Percentiles rank a stretch among this genome's conserved stretches.
Conservation (phyloP, 2,329 filamentous ascomycete species). For the Microthyrium microscopicum region DNA sequence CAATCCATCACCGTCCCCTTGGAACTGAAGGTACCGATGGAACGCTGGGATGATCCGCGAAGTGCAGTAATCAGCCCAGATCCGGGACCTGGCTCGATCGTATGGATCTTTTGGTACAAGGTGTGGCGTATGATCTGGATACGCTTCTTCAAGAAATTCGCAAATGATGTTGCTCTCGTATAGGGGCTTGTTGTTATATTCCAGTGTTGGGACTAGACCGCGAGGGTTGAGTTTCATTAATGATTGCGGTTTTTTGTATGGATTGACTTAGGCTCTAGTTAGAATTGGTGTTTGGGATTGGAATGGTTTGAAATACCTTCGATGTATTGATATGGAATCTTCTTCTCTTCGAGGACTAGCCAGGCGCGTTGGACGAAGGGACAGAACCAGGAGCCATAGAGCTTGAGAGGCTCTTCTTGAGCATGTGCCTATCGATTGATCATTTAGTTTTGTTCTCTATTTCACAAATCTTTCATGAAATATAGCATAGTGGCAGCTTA, state of each 20-base stretch:
- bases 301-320: conserved; percentile 9
- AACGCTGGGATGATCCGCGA: conserved; percentile 51
- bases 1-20: conserved; percentile 23
- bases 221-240: conserved; percentile 58
- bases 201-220: conserved; percentile 57
- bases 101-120: conserved; percentile 48
- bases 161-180: conserved; percentile 59
- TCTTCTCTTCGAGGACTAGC: conserved; percentile 58
- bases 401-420: conserved; percentile 37
- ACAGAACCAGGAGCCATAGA: conserved; percentile 64
- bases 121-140: conserved; percentile 30
- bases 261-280: conserved; percentile 57
- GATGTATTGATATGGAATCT: conserved; percentile 53
- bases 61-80: conserved; percentile 61
- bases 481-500: conserved; percentile 4
- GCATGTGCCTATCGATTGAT: conserved; percentile 16
- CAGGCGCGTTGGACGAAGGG: conserved; percentile 52
- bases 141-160: conserved; percentile 63
- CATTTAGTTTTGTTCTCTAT: conserved; percentile 3
- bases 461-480: background rate
- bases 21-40: conserved; percentile 41
- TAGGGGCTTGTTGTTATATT: conserved; percentile 38
- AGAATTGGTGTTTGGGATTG: conserved; percentile 4
- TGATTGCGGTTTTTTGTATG: conserved; percentile 53
- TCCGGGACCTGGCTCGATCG: conserved; percentile 43